Percentiles rank a stretch among this genome's conserved stretches.
phyloP scores from a whole-genome alignment of 225 moss, liverwort and hornwort genomes.

The Takakia lepidozioides region DNA sequence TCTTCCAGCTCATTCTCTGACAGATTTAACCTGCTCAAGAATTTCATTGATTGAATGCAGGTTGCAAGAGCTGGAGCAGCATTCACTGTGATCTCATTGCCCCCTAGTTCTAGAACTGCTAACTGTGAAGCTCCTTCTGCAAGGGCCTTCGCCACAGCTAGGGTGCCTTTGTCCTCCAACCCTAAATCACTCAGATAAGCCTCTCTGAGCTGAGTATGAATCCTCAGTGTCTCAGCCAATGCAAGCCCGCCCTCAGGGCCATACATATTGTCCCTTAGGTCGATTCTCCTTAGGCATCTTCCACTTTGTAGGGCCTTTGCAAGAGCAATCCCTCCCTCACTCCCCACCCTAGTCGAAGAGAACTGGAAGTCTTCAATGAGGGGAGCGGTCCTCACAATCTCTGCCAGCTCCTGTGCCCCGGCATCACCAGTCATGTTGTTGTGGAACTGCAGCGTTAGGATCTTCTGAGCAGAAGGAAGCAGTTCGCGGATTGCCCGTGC shows the following conservation, averaged over 20 bases:
- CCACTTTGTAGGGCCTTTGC: conserved; percentile 26
- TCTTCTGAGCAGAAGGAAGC: conserved; percentile 21
- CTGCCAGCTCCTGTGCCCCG: conserved; percentile 32
- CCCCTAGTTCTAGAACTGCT: conserved; percentile 32
- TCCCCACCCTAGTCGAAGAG: conserved; percentile 42
- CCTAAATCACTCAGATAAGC: conserved; percentile 32
- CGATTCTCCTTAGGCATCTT: conserved; percentile 24
- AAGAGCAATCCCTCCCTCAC: conserved; percentile 37
- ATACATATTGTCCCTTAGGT: conserved; percentile 50
- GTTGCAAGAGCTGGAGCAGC: conserved; percentile 22
- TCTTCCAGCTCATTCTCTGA: conserved; percentile 47
- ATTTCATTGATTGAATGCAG: conserved; percentile 20
- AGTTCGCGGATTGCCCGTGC: conserved; percentile 42
- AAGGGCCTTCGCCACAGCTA: conserved; percentile 25
- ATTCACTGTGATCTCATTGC: conserved; percentile 32
- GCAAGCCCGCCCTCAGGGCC: conserved; percentile 38
- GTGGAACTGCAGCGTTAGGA: conserved; percentile 38
- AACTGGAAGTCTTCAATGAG: conserved; percentile 39
- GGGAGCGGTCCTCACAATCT: conserved; percentile 20
- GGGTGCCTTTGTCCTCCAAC: conserved; percentile 28
- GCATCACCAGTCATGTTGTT: conserved; percentile 57
- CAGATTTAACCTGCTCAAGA: conserved; percentile 20
- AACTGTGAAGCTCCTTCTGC: conserved; percentile 20
- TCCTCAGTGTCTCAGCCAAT: conserved; percentile 17
- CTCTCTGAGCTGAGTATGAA: conserved; percentile 34